phyloP scores from a whole-genome alignment of 148 eudicot genomes.

The Silene conica region DNA sequence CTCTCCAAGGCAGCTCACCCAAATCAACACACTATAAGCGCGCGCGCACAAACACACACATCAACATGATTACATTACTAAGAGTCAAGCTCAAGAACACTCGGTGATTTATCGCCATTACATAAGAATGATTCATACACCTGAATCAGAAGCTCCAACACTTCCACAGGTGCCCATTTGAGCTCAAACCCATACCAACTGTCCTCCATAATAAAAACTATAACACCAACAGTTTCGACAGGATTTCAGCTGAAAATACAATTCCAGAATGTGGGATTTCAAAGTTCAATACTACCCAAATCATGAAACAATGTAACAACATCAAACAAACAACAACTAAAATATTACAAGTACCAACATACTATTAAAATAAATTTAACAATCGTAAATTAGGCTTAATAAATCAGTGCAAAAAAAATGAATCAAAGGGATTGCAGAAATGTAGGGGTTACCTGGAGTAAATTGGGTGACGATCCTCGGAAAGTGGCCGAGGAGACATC shows the following conservation, averaged over 20 bases:
- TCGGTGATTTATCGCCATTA: background rate
- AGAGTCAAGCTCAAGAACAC: background rate
- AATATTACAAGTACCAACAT: conserved; percentile 20
- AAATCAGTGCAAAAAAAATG: conserved; percentile 12
- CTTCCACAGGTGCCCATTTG: background rate
- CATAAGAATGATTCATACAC: too few species aligned
- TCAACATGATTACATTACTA: background rate
- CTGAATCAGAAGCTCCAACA: too few species aligned
- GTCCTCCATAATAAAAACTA: background rate
- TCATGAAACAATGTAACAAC: conserved; percentile 4
- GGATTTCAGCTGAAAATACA: background rate
- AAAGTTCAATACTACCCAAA: conserved; percentile 13
- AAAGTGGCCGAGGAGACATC: conserved; percentile 35
- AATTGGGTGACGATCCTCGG: conserved; percentile 30
- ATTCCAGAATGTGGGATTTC: background rate
- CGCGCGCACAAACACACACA: too few species aligned
- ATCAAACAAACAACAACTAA: background rate
- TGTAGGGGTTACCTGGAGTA: conserved; percentile 24
- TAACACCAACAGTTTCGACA: background rate
- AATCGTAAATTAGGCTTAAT: conserved; percentile 19
- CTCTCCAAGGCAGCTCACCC: background rate
- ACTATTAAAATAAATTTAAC: background rate
- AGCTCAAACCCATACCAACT: conserved; percentile 12
- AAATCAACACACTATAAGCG: background rate
- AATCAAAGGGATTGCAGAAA: conserved; percentile 7